A percentile compares a stretch with the other conserved stretches of the same genome.
phyloP scores from a whole-genome alignment of 2,329 filamentous ascomycete genomes.

The Myriosclerotinia scirpicola region DNA sequence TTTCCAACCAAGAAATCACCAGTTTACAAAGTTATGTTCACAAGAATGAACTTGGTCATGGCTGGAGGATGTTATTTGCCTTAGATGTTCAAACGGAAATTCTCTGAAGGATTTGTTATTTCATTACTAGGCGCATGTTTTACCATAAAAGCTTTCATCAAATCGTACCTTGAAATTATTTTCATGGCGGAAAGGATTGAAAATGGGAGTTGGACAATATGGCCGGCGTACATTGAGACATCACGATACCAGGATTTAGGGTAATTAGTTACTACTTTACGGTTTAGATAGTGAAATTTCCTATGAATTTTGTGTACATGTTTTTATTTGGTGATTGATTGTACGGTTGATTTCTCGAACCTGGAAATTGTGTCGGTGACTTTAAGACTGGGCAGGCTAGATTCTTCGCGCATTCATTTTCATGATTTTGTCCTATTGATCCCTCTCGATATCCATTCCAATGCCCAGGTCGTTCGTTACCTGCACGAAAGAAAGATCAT shows the following conservation, averaged over 20 bases:
- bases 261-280: background rate
- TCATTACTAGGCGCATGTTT: background rate
- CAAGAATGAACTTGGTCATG: slow-evolving; percentile 89
- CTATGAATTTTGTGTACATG: background rate
- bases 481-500: no score
- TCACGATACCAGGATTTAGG: background rate
- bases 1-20: slow-evolving; percentile 97
- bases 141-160: background rate
- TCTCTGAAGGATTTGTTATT: background rate
- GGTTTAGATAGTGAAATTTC: background rate
- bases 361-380: background rate
- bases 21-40: slow-evolving; percentile 90
- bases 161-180: background rate
- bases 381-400: no score
- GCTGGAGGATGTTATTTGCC: slow-evolving; percentile 68
- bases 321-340: background rate
- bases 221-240: background rate
- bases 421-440: no score
- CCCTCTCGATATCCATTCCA: no score
- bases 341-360: background rate
- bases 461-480: no score
- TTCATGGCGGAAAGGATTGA: background rate
- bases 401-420: no score
- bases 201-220: background rate
- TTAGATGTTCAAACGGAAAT: background rate